A percentile compares a stretch with the other conserved stretches of the same genome.
Evolutionary conservation across 495 filamentous ascomycete genomes (phyloP).

Genomic region (Penicillium paradoxum): DNA sequence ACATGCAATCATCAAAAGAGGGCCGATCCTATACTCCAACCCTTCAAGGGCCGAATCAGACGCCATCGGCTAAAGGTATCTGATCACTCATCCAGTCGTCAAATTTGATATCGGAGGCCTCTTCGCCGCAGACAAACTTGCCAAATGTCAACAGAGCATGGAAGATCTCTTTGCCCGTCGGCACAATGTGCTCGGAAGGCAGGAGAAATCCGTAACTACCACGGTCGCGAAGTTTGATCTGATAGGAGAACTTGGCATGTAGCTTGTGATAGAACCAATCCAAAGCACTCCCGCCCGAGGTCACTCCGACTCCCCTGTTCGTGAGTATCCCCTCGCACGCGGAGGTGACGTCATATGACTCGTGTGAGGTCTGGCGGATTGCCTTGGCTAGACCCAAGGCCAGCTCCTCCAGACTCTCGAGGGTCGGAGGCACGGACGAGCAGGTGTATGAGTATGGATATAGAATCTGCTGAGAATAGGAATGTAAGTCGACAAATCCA

Average conservation of each 20-base stretch:
- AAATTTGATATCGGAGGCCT: constrained; percentile 3
- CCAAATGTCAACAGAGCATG: constrained; percentile 78
- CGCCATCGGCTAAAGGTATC: background rate
- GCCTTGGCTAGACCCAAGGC: constrained; percentile 86
- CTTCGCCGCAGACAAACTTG: constrained; percentile 57
- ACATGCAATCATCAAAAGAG: constrained; percentile 5
- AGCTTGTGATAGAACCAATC: constrained; percentile 96
- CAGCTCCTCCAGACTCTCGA: constrained; percentile 88
- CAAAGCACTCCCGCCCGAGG: constrained; percentile 73
- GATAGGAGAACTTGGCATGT: constrained; percentile 76
- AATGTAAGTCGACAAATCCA: constrained; percentile 86
- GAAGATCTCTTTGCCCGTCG: constrained; percentile 82
- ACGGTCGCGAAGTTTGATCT: constrained; percentile 92
- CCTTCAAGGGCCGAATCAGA: background rate
- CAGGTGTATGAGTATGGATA: constrained; percentile 92
- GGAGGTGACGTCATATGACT: constrained; percentile 73
- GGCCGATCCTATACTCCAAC: background rate
- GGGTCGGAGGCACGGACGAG: constrained; percentile 65
- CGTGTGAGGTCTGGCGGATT: constrained; percentile 69
- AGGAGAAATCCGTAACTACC: constrained; percentile 93
- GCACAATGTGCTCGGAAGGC: constrained; percentile 80
- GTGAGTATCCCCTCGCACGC: constrained; percentile 79
- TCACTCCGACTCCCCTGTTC: constrained; percentile 41
- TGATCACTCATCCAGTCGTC: background rate
- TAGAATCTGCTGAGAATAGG: constrained; percentile 91